Conservation (phyloP, 345 rosid species). For the Pistacia vera region DNA sequence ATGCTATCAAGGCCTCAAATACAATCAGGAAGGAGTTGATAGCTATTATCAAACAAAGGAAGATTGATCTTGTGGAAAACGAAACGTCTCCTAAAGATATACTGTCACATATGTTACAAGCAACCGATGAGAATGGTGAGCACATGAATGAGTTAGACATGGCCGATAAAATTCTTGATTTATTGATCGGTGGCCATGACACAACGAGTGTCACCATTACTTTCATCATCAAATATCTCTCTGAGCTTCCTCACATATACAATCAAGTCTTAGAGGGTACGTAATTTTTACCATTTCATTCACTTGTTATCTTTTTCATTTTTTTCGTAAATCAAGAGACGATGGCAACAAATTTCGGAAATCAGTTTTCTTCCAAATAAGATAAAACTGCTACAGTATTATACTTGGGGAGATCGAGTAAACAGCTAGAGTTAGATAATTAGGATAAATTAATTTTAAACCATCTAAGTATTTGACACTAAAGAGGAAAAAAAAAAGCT, state of each 20-base stretch:
- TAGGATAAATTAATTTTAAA: too few species aligned
- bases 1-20: slow-evolving; percentile 13
- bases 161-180: slow-evolving; percentile 30
- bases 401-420: too few species aligned
- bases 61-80: slow-evolving; percentile 18
- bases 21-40: slow-evolving; percentile 22
- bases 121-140: slow-evolving; percentile 28
- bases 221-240: slow-evolving; percentile 30
- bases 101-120: slow-evolving; percentile 33
- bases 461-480: too few species aligned
- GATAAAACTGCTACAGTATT: too few species aligned
- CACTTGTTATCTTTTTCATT: background rate
- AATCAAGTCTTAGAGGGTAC: slow-evolving; percentile 26
- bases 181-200: slow-evolving; percentile 37
- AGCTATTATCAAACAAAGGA: slow-evolving; percentile 22
- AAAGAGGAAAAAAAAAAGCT: too few species aligned
- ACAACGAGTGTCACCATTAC: slow-evolving; percentile 27
- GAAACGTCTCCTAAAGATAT: slow-evolving; percentile 20
- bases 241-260: slow-evolving; percentile 33
- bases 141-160: slow-evolving; percentile 34
- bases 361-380: too few species aligned
- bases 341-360: background rate
- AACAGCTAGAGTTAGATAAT: too few species aligned
- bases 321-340: background rate
- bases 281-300: background rate